phyloP scores from a whole-genome alignment of 768 basidiomycete species.

The Hortiboletus flavorubellus region DNA sequence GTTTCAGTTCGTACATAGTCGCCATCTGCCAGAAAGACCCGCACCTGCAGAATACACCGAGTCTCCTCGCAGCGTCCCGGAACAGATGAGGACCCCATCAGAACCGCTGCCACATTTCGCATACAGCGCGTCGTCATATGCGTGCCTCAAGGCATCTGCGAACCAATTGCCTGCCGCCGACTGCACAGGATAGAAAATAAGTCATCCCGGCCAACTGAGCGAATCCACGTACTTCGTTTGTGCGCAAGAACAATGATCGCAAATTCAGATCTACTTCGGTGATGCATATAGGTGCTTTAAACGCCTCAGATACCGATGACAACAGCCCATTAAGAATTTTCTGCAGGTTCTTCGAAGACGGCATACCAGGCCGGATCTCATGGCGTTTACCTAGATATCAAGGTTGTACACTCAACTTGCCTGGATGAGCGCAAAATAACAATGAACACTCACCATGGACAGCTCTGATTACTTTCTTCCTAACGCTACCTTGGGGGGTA shows the following conservation, averaged over 20 bases:
- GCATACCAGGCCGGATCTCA: constrained; percentile 51
- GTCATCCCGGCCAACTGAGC: background rate
- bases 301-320: constrained; percentile 60
- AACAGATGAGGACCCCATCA: constrained; percentile 79
- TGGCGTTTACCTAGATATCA: constrained; percentile 58
- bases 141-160: constrained; percentile 76
- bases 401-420: background rate
- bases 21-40: background rate
- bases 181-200: constrained; percentile 31
- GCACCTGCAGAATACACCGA: constrained; percentile 78
- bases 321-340: constrained; percentile 62
- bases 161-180: constrained; percentile 77
- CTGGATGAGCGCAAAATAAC: background rate
- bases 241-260: constrained; percentile 70
- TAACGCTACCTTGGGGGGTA: constrained; percentile 57
- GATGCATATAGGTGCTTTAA: constrained; percentile 75
- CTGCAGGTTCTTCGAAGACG: constrained; percentile 51
- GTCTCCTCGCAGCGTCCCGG: constrained; percentile 86
- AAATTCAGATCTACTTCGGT: constrained; percentile 67
- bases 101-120: constrained; percentile 59
- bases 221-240: constrained; percentile 50
- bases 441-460: constrained; percentile 48
- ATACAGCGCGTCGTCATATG: constrained; percentile 69
- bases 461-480: constrained; percentile 58
- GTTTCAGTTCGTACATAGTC: background rate